Percentiles rank a stretch among this genome's conserved stretches.
phyloP scores from a whole-genome alignment of 441 rosid genomes.

The Syzygium syzygioides region DNA sequence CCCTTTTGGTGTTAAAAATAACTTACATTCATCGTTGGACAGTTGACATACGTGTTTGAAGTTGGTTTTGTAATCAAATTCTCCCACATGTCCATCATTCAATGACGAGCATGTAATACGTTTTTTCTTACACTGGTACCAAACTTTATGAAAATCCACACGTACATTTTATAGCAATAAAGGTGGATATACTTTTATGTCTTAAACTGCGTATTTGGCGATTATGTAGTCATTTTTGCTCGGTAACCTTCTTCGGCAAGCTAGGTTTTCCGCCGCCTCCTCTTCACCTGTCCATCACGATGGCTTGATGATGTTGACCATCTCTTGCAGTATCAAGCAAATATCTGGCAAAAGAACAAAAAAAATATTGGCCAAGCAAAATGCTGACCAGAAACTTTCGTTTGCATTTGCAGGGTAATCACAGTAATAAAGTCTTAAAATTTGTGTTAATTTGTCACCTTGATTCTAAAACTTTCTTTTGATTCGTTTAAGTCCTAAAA shows the following conservation, averaged over 20 bases:
- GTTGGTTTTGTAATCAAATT: background rate
- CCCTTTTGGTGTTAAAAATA: background rate
- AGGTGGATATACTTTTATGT: background rate
- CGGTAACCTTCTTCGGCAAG: background rate
- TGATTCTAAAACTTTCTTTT: background rate
- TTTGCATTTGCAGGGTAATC: background rate
- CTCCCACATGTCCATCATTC: background rate
- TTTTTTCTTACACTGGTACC: background rate
- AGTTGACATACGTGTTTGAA: background rate
- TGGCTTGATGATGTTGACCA: background rate
- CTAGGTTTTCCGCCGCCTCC: background rate
- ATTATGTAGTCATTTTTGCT: background rate
- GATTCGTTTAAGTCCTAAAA: background rate
- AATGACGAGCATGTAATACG: background rate
- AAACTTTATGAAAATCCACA: background rate
- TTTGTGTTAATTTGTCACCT: background rate
- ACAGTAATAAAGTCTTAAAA: background rate
- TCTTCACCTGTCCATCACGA: background rate
- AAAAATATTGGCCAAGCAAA: background rate
- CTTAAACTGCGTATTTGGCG: background rate
- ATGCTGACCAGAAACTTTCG: background rate
- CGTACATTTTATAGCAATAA: background rate
- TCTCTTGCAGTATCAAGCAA: background rate
- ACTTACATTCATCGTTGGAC: background rate
- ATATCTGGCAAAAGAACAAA: background rate